These are phyloP conservation scores for Intubia oerlemansii DNA, from an alignment of 2,329 filamentous ascomycete genomes.

Conservation along the genomic window DNA sequence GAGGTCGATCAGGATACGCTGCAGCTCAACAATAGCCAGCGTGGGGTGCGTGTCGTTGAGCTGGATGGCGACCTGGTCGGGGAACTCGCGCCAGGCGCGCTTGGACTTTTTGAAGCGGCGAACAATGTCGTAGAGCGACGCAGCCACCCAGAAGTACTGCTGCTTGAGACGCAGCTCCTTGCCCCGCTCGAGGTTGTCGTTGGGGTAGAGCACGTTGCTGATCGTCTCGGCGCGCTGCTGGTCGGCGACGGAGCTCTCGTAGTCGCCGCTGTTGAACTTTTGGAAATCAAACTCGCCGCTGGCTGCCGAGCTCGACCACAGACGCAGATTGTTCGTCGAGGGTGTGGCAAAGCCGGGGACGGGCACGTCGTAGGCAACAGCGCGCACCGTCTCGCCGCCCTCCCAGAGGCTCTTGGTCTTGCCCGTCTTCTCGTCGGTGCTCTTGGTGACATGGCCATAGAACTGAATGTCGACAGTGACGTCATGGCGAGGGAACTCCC, in stretches of 20 bases:
- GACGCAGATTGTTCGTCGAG: conserved; percentile 86
- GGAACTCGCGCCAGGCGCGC: conserved; percentile 76
- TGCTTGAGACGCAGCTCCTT: conserved; percentile 97
- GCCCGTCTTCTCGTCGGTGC: conserved; percentile 52
- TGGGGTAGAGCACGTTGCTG: conserved; percentile 90
- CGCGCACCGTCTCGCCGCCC: conserved; percentile 77
- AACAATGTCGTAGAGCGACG: conserved; percentile 88
- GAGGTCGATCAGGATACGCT: conserved; percentile 73
- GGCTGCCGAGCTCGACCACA: conserved; percentile 96
- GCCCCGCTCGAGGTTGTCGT: conserved; percentile 87
- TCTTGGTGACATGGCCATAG: conserved; percentile 65
- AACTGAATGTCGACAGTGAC: conserved; percentile 96
- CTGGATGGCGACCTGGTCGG: conserved; percentile 90
- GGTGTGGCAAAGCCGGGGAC: conserved; percentile 79
- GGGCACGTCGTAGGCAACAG: conserved; percentile 80
- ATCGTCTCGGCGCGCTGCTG: conserved; percentile 98
- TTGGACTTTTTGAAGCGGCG: conserved; percentile 96
- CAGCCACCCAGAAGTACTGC: conserved; percentile 99
- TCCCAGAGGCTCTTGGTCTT: conserved; percentile 65
- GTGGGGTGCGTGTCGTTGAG: conserved; percentile 97
- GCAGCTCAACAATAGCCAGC: conserved; percentile 84
- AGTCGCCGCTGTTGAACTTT: conserved; percentile 96
- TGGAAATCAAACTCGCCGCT: conserved; percentile 98
- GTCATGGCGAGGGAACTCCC: conserved; percentile 93
- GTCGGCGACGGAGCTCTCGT: conserved; percentile 94